Conservation (phyloP, 23 red algal genomes). For the Cyanidiococcus yangmingshanensis region DNA sequence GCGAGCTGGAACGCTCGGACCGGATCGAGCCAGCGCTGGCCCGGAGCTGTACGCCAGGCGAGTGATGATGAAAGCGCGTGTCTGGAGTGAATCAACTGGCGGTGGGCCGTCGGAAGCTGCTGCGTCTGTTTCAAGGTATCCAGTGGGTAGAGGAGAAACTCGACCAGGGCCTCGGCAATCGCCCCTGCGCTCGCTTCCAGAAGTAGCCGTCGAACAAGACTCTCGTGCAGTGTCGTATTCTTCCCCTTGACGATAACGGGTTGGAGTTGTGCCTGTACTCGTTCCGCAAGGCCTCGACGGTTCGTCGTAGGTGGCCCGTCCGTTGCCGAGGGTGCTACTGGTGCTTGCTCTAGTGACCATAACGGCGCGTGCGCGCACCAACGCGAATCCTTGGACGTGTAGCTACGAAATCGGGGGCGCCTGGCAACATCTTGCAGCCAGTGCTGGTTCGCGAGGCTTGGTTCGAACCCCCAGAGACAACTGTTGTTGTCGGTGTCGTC, state of each 20-base stretch:
- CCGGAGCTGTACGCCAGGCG: neutral
- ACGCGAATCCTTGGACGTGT: neutral
- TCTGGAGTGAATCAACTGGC: neutral
- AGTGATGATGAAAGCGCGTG: neutral
- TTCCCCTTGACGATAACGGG: too few species aligned
- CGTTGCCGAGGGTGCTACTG: neutral
- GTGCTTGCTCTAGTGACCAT: neutral
- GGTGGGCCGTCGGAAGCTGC: conserved; percentile 15
- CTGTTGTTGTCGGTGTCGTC: too few species aligned
- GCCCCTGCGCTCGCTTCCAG: conserved; percentile 10
- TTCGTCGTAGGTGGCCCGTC: too few species aligned
- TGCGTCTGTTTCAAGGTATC: conserved; percentile 31
- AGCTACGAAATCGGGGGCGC: neutral
- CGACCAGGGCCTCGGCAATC: conserved; percentile 12
- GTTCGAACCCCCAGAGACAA: too few species aligned
- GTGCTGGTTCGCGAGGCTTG: too few species aligned
- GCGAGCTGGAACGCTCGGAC: neutral
- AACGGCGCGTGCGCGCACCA: neutral
- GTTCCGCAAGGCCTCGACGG: too few species aligned
- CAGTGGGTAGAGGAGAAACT: conserved; percentile 30
- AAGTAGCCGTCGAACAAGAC: neutral
- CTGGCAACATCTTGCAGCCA: too few species aligned
- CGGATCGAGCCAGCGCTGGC: neutral
- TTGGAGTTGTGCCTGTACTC: too few species aligned
- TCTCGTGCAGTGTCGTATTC: too few species aligned